phyloP scores from a whole-genome alignment of 75 land plant genomes.

The Pseudotsuga menziesii region DNA sequence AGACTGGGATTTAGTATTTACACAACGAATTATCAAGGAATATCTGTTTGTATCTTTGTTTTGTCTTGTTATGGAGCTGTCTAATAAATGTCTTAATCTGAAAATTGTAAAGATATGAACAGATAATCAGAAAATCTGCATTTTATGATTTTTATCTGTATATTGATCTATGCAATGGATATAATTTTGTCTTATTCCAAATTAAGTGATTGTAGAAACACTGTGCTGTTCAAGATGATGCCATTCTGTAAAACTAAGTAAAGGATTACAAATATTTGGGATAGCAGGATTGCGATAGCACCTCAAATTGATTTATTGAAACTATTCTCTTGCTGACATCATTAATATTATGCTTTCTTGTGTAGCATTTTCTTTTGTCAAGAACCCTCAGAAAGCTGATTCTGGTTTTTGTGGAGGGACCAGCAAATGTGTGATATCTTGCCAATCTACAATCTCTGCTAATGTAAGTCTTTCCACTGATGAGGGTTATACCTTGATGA shows the following conservation, averaged over 20 bases:
- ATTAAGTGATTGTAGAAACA: background rate
- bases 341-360: background rate
- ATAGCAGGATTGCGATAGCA: background rate
- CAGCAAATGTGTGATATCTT: background rate
- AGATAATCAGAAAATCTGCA: background rate
- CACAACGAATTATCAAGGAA: no score
- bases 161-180: background rate
- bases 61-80: background rate
- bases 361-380: slow-evolving; percentile 1
- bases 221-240: background rate
- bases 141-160: background rate
- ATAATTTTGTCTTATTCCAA: background rate
- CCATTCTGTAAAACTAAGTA: background rate
- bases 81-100: background rate
- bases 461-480: background rate
- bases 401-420: background rate
- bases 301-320: background rate
- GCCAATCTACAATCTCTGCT: background rate
- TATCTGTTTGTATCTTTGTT: background rate
- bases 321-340: background rate
- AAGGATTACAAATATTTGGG: background rate
- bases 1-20: no score
- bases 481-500: background rate
- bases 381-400: background rate
- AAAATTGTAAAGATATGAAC: background rate